phyloP scores from a whole-genome alignment of 768 basidiomycete species.

The Amylocystis lapponica region DNA sequence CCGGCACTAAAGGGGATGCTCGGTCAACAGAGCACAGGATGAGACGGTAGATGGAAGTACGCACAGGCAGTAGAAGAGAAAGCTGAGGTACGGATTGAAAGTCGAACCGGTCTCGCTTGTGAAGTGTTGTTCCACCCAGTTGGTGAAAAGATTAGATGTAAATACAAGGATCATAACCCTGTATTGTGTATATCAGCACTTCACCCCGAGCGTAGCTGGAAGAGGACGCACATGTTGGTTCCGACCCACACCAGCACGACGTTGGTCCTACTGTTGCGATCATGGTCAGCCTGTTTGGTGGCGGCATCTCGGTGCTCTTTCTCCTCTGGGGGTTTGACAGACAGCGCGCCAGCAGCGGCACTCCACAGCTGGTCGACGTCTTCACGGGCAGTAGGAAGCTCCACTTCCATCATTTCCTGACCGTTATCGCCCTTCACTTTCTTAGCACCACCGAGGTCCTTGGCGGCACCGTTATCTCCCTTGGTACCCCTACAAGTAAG shows the following conservation, averaged over 20 bases:
- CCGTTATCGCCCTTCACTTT: constrained; percentile 82
- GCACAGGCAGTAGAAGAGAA: constrained; percentile 67
- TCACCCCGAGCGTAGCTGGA: background rate
- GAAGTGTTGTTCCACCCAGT: constrained; percentile 63
- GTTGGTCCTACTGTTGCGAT: constrained; percentile 79
- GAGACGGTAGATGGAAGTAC: constrained; percentile 18
- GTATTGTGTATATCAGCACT: constrained; percentile 4
- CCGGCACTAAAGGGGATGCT: constrained; percentile 47
- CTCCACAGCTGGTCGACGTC: constrained; percentile 87
- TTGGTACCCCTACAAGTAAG: constrained; percentile 66
- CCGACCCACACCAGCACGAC: constrained; percentile 82
- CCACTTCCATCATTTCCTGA: constrained; percentile 83
- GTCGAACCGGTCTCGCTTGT: constrained; percentile 37
- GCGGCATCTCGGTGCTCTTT: constrained; percentile 82
- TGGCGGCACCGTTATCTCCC: constrained; percentile 82
- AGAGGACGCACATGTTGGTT: constrained; percentile 65
- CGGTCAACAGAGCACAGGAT: background rate
- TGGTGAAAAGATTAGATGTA: constrained; percentile 69
- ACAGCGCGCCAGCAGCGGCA: constrained; percentile 66
- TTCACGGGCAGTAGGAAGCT: constrained; percentile 74
- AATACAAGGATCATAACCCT: constrained; percentile 71
- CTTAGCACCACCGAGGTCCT: constrained; percentile 89
- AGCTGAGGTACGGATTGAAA: constrained; percentile 87
- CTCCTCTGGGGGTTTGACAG: constrained; percentile 60
- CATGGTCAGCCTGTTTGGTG: constrained; percentile 85